These are phyloP conservation scores for Candida ulmi DNA, from an alignment of 805 yeast genomes.

Conservation along the genomic window DNA sequence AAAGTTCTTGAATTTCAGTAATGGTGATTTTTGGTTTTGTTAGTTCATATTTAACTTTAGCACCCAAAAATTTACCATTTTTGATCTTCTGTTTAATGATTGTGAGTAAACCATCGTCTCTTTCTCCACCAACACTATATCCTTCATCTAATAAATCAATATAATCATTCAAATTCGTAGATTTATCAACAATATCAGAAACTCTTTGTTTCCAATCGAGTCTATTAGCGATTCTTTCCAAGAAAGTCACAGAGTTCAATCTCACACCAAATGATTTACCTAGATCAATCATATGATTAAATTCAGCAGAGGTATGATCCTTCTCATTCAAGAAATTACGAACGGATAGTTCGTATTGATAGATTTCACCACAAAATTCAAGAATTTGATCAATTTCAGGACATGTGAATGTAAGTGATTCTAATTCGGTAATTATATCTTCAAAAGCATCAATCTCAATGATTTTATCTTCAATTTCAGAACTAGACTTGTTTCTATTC, in stretches of 20 bases:
- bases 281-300: slow-evolving; percentile 45
- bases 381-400: slow-evolving; percentile 57
- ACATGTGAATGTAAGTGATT: slow-evolving; percentile 42
- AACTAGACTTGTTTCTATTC: slow-evolving; percentile 11
- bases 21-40: slow-evolving; percentile 5
- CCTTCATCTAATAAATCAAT: slow-evolving; percentile 22
- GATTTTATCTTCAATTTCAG: slow-evolving; percentile 5
- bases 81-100: slow-evolving; percentile 6
- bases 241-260: slow-evolving; percentile 39
- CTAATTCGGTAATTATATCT: slow-evolving; percentile 38
- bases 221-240: slow-evolving; percentile 33
- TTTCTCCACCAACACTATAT: slow-evolving; percentile 16
- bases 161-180: slow-evolving; percentile 18
- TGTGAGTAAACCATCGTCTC: slow-evolving; percentile 14
- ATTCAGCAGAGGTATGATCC: slow-evolving; percentile 34
- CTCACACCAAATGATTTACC: slow-evolving; percentile 59
- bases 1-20: slow-evolving; percentile 5
- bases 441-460: slow-evolving; percentile 13
- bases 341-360: slow-evolving; percentile 44
- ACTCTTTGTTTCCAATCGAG: slow-evolving; percentile 33
- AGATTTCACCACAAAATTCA: slow-evolving; percentile 47
- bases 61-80: slow-evolving; percentile 13
- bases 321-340: slow-evolving; percentile 29
- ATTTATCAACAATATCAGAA: slow-evolving; percentile 13
- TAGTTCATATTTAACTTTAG: slow-evolving; percentile 6